A percentile compares a stretch with the other conserved stretches of the same genome.
Conservation (phyloP, 768 basidiomycete species). For the Amanita molliuscula region DNA sequence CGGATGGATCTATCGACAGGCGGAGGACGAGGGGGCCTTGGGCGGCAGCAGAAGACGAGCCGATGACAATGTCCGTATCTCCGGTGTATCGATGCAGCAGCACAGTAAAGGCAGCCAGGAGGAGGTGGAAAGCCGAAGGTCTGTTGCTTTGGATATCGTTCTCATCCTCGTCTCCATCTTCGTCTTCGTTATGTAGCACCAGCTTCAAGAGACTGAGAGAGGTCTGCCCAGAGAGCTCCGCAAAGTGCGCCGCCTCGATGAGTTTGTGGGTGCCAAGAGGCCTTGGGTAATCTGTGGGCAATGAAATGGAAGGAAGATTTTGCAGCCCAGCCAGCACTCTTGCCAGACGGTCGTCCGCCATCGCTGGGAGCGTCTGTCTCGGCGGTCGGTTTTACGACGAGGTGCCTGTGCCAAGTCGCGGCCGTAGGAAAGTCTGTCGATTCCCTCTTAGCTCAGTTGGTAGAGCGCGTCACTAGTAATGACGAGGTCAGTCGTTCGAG, state of each 20-base stretch:
- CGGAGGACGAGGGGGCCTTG: constrained; percentile 79
- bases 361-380: constrained; percentile 7
- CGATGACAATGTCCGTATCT: constrained; percentile 89
- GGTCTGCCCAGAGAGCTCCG: constrained; percentile 64
- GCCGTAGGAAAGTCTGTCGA: no score
- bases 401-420: no score
- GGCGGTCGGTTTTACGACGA: not conserved
- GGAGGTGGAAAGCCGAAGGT: constrained; percentile 84
- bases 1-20: constrained; percentile 70
- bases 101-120: constrained; percentile 86
- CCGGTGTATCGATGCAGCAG: constrained; percentile 92
- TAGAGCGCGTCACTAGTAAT: constrained; percentile 47
- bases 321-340: constrained; percentile 60
- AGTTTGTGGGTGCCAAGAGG: constrained; percentile 57
- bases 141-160: constrained; percentile 24
- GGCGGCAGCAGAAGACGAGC: constrained; percentile 69
- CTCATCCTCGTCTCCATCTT: constrained; percentile 39
- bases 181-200: constrained; percentile 58
- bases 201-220: constrained; percentile 77
- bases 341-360: constrained; percentile 36
- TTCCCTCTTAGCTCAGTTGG: constrained; percentile 47
- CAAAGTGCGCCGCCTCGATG: constrained; percentile 73
- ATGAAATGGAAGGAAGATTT: constrained; percentile 78
- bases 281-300: constrained; percentile 94
- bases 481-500: constrained; percentile 26